Conservation (phyloP, 2,329 filamentous ascomycete species). For the Botrytis fragariae region DNA sequence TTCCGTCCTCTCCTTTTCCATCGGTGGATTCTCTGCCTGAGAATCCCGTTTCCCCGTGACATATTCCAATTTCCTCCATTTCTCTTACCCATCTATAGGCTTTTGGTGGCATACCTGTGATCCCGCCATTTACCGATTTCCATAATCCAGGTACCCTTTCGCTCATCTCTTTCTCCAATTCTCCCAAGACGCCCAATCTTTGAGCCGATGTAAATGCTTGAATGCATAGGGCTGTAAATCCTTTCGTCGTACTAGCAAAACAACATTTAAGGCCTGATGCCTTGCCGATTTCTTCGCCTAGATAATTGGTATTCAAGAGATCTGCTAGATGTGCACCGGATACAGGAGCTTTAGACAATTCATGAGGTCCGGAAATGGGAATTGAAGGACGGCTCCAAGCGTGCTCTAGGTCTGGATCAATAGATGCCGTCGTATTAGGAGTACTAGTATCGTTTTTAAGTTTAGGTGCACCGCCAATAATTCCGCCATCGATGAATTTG, state of each 20-base stretch:
- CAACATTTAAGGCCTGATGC: conserved; percentile 65
- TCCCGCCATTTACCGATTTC: conserved; percentile 47
- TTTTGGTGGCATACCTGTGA: conserved; percentile 66
- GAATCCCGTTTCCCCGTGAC: conserved; percentile 67
- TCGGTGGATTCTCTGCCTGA: conserved; percentile 29
- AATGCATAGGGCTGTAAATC: conserved; percentile 65
- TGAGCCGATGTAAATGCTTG: conserved; percentile 70
- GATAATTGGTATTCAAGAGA: conserved; percentile 49
- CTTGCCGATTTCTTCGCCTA: conserved; percentile 50
- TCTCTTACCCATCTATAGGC: conserved; percentile 76
- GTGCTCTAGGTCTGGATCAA: neutral
- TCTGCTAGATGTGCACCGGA: conserved; percentile 44
- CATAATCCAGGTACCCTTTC: conserved; percentile 48
- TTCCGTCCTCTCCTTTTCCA: conserved; percentile 34
- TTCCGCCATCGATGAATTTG: conserved; percentile 56
- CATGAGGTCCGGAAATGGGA: conserved; percentile 50
- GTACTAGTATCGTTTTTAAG: conserved; percentile 52
- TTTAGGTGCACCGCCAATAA: conserved; percentile 54
- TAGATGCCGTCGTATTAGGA: conserved; percentile 38
- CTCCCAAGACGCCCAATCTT: conserved; percentile 58
- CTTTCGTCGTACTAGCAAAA: conserved; percentile 60
- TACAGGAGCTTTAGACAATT: conserved; percentile 41
- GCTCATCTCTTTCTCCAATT: conserved; percentile 56
- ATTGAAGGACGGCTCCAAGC: conserved; percentile 37
- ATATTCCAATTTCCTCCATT: conserved; percentile 72